Percentiles rank a stretch among this genome's conserved stretches.
phyloP scores from a whole-genome alignment of 495 filamentous ascomycete genomes.

The Aspergillus bertholletiae region DNA sequence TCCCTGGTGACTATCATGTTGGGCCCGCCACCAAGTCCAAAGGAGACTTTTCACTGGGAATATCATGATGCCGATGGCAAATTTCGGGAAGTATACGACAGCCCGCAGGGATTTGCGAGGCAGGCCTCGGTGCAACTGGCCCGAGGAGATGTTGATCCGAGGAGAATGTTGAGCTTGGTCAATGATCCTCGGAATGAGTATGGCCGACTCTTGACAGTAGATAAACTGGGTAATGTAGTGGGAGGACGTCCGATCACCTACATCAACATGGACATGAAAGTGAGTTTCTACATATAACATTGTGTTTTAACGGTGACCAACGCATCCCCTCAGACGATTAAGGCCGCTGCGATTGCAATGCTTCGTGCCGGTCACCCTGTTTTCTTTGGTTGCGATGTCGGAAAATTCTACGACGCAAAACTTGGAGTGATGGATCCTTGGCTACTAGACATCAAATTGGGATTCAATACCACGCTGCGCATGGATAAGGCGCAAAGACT shows the following conservation, averaged over 20 bases:
- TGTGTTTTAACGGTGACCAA: background rate
- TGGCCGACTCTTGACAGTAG: conserved; percentile 66
- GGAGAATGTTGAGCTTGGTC: conserved; percentile 67
- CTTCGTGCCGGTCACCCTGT: conserved; percentile 70
- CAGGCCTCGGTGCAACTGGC: conserved; percentile 4
- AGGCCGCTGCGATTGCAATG: conserved; percentile 70
- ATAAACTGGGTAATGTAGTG: conserved; percentile 73
- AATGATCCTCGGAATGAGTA: conserved; percentile 80
- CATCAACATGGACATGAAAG: conserved; percentile 72
- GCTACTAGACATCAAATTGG: conserved; percentile 71
- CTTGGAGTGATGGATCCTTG: conserved; percentile 75
- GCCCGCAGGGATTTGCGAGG: conserved; percentile 63
- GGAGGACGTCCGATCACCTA: conserved; percentile 70
- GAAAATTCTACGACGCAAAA: conserved; percentile 64
- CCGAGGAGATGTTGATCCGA: conserved; percentile 36
- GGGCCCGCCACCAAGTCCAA: conserved; percentile 67
- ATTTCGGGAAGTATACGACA: conserved; percentile 54
- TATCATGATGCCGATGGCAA: conserved; percentile 66
- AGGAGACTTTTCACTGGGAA: conserved; percentile 69
- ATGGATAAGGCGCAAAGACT: conserved; percentile 72
- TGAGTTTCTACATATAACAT: conserved; percentile 6
- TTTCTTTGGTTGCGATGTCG: conserved; percentile 87
- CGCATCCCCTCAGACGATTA: conserved; percentile 47
- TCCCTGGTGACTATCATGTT: conserved; percentile 73
- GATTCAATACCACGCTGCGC: conserved; percentile 68